These are phyloP conservation scores for Metschnikowia baotianmanensis DNA, from an alignment of 805 yeast species.

Conservation along the genomic window DNA sequence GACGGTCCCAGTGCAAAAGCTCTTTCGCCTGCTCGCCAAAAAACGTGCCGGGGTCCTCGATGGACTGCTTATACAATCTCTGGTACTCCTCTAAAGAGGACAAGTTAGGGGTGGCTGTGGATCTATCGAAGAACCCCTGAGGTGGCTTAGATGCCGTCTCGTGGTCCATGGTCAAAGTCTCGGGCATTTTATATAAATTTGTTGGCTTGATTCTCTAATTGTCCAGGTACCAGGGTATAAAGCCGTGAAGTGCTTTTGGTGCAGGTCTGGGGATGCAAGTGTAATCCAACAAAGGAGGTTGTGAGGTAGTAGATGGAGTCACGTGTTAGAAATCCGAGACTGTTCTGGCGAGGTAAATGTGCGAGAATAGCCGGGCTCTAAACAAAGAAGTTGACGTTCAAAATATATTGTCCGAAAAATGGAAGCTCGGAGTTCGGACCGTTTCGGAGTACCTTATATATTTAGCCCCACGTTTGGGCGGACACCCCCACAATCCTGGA, in stretches of 20 bases:
- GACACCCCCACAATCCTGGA: conserved; percentile 9
- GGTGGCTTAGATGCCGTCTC: conserved; percentile 22
- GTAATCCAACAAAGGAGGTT: no score
- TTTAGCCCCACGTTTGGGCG: conserved; percentile 1
- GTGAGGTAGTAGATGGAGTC: no score
- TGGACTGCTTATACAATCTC: conserved; percentile 66
- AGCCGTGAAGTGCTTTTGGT: background rate
- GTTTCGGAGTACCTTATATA: conserved; percentile 3
- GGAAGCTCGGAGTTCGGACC: background rate
- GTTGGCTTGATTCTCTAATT: no score
- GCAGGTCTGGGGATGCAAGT: no score
- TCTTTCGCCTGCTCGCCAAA: conserved; percentile 76
- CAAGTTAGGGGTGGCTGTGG: conserved; percentile 16
- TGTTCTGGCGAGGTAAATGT: no score
- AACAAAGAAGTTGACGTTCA: background rate
- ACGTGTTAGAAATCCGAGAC: no score
- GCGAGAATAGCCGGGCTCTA: no score
- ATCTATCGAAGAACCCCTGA: conserved; percentile 19
- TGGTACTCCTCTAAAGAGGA: conserved; percentile 18
- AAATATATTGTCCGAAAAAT: background rate
- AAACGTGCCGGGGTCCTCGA: conserved; percentile 75
- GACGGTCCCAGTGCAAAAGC: conserved; percentile 75
- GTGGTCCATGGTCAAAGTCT: conserved; percentile 20
- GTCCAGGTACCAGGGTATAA: background rate
- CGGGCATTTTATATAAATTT: conserved; percentile 16